Percentiles rank a stretch among this genome's conserved stretches.
Conservation (phyloP, 345 rosid genomes). For the Ailanthus altissimus region DNA sequence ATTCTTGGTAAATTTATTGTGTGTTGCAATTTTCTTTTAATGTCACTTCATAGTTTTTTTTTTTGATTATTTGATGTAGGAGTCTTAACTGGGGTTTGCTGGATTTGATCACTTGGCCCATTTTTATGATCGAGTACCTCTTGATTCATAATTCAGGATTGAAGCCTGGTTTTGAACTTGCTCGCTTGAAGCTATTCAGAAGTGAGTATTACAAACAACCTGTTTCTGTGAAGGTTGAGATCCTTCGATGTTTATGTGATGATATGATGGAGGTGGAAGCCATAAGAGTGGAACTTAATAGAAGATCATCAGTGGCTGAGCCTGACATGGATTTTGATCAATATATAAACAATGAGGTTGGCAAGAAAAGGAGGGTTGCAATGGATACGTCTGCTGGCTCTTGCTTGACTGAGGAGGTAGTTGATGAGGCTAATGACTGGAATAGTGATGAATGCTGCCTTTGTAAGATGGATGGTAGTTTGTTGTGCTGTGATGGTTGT, state of each 20-base stretch:
- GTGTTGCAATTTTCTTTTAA: slow-evolving; percentile 17
- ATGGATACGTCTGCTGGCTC: slow-evolving; percentile 50
- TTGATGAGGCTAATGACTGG: slow-evolving; percentile 62
- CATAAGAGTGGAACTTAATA: slow-evolving; percentile 69
- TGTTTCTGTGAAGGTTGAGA: slow-evolving; percentile 60
- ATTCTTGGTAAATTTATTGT: neutral
- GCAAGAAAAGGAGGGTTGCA: slow-evolving; percentile 53
- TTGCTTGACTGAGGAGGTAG: slow-evolving; percentile 53
- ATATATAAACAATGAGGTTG: slow-evolving; percentile 44
- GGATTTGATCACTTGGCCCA: slow-evolving; percentile 86
- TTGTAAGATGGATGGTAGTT: slow-evolving; percentile 95
- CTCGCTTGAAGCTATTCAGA: slow-evolving; percentile 54
- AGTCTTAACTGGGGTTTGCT: slow-evolving; percentile 83
- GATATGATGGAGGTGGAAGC: slow-evolving; percentile 76
- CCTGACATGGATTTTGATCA: slow-evolving; percentile 63
- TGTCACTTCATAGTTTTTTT: slow-evolving; percentile 23
- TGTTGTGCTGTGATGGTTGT: slow-evolving; percentile 98
- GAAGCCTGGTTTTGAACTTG: slow-evolving; percentile 57
- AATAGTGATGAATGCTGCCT: slow-evolving; percentile 92
- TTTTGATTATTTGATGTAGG: slow-evolving; percentile 55
- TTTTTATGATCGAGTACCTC: slow-evolving; percentile 77
- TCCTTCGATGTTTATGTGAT: slow-evolving; percentile 73
- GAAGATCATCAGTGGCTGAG: slow-evolving; percentile 71
- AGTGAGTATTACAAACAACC: slow-evolving; percentile 76
- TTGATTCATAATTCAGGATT: slow-evolving; percentile 60